Conservation (phyloP, 2,329 filamentous ascomycete genomes). For the Neoarthrinium moseri region DNA sequence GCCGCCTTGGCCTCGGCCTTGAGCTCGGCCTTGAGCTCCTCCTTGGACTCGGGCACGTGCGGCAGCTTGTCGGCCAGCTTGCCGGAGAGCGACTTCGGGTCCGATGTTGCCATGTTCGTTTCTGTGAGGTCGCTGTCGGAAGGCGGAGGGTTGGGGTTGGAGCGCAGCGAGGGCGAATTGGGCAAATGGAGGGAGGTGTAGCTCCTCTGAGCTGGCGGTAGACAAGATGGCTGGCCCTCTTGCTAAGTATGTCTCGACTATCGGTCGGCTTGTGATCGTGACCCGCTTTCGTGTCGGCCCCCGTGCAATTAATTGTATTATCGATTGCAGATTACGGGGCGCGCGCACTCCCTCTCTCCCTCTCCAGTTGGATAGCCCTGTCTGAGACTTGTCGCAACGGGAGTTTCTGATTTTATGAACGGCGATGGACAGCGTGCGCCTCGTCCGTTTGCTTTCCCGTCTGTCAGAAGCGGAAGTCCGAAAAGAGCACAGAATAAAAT, state of each 20-base stretch:
- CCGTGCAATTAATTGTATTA: neutral
- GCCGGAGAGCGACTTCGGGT: constrained; percentile 22
- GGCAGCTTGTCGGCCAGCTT: constrained; percentile 37
- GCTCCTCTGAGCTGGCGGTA: neutral
- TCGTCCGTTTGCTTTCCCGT: no score
- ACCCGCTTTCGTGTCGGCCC: constrained; percentile 10
- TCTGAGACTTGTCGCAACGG: neutral
- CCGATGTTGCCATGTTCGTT: neutral
- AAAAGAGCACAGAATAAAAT: no score
- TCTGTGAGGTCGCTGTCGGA: neutral
- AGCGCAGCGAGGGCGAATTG: neutral
- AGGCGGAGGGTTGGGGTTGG: neutral
- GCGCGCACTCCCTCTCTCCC: no score
- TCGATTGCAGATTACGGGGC: no score
- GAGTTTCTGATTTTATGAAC: neutral
- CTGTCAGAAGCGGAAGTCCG: no score
- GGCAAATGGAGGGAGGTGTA: neutral
- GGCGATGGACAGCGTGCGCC: no score
- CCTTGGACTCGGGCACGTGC: constrained; percentile 42
- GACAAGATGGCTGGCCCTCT: neutral
- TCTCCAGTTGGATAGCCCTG: no score
- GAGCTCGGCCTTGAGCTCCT: constrained; percentile 42
- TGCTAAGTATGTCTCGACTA: neutral
- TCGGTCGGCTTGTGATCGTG: constrained; percentile 8
- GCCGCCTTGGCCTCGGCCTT: constrained; percentile 40